Percentiles rank a stretch among this genome's conserved stretches.
phyloP scores from a whole-genome alignment of 257 asterid species.

The Plantago major region DNA sequence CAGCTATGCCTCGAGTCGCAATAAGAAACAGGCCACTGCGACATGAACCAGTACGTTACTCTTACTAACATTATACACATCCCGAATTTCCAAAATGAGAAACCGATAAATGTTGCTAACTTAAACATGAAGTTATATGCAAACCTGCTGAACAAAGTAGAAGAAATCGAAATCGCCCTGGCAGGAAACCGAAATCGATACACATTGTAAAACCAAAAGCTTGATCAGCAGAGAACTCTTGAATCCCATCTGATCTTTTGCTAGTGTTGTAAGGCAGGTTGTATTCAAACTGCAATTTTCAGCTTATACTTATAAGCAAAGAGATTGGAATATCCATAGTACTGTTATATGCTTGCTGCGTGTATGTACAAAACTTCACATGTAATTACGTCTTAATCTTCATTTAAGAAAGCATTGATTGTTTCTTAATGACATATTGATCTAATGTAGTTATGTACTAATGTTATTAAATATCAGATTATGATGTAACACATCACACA shows the following conservation, averaged over 20 bases:
- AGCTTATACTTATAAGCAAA: neutral
- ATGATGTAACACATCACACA: too few species aligned
- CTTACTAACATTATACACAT: neutral
- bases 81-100: neutral
- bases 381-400: neutral
- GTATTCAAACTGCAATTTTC: neutral
- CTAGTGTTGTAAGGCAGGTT: neutral
- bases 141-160: conserved; percentile 71
- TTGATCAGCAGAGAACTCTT: conserved; percentile 20
- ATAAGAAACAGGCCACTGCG: conserved; percentile 75
- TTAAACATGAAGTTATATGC: neutral
- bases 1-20: conserved; percentile 64
- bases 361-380: neutral
- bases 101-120: neutral
- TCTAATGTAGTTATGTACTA: neutral
- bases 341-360: neutral
- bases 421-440: neutral
- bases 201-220: conserved; percentile 30
- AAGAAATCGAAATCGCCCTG: conserved; percentile 58
- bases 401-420: neutral
- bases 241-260: conserved; percentile 10
- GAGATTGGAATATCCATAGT: neutral
- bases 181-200: conserved; percentile 26
- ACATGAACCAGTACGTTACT: neutral
- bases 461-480: neutral